These are phyloP conservation scores for Elsinoe perseae DNA, from an alignment of 2,329 filamentous ascomycete species.

Conservation along the genomic window DNA sequence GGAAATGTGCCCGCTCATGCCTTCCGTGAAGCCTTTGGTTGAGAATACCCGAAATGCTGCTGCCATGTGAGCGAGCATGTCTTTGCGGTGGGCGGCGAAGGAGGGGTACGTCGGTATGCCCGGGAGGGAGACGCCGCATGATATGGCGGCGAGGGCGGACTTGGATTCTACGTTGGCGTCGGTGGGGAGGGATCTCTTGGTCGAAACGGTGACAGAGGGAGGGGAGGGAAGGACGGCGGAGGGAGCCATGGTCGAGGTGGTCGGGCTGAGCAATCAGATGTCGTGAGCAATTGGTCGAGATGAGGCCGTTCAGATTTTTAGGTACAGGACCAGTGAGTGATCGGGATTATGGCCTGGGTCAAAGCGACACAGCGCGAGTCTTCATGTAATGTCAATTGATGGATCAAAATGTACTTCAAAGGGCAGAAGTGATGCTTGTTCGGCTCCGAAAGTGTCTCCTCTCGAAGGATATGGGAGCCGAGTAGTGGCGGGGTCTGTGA, in stretches of 20 bases:
- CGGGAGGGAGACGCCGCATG: conserved; percentile 40
- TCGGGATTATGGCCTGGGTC: too few species aligned
- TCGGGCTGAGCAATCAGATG: too few species aligned
- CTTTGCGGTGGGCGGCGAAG: conserved; percentile 51
- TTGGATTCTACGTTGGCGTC: conserved; percentile 23
- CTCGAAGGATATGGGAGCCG: too few species aligned
- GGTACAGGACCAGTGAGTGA: too few species aligned
- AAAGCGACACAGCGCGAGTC: too few species aligned
- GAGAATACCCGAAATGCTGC: conserved; percentile 60
- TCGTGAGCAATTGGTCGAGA: not conserved
- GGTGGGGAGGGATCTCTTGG: conserved; percentile 19
- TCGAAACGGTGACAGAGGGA: conserved; percentile 10
- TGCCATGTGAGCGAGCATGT: conserved; percentile 60
- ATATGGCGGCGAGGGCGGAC: conserved; percentile 34
- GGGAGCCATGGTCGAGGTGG: conserved; percentile 15
- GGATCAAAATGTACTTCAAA: too few species aligned
- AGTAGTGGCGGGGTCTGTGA: too few species aligned
- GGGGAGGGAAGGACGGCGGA: conserved; percentile 9
- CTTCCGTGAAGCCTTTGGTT: conserved; percentile 58
- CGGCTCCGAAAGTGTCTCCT: too few species aligned
- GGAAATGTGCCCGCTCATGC: conserved; percentile 61
- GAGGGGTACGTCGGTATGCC: conserved; percentile 51
- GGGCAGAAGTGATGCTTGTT: too few species aligned
- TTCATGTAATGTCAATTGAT: too few species aligned
- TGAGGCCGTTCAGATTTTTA: too few species aligned